These are phyloP conservation scores for Penicillium sp. DNA, from an alignment of 2,329 filamentous ascomycete species.

Conservation along the genomic window DNA sequence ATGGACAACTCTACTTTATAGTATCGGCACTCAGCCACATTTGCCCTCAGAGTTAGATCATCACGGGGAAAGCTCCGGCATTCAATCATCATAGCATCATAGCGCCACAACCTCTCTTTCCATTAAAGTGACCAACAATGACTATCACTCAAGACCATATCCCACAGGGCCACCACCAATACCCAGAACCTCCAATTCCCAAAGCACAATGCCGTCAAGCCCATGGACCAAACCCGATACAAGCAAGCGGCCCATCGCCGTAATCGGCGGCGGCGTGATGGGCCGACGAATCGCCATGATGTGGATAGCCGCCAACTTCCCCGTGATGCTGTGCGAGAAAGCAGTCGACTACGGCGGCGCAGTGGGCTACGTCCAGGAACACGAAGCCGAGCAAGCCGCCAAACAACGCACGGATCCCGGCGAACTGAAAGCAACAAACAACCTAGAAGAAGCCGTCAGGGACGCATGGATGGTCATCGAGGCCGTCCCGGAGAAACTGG, in stretches of 20 bases:
- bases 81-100: slow-evolving; percentile 12
- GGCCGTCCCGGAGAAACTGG: slow-evolving; percentile 14
- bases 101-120: neutral
- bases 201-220: slow-evolving; percentile 11
- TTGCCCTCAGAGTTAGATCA: slow-evolving; percentile 11
- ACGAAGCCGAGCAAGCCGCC: slow-evolving; percentile 11
- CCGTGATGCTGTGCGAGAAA: slow-evolving; percentile 16
- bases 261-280: slow-evolving; percentile 17
- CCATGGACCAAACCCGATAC: slow-evolving; percentile 17
- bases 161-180: neutral
- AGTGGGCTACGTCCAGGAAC: slow-evolving; percentile 11
- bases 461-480: slow-evolving; percentile 17
- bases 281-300: slow-evolving; percentile 20
- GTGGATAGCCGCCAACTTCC: slow-evolving; percentile 14
- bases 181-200: neutral
- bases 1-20: neutral
- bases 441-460: slow-evolving; percentile 7
- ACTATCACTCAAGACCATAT: neutral
- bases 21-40: slow-evolving; percentile 3
- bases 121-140: neutral
- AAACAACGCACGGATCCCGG: slow-evolving; percentile 12
- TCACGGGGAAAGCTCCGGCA: neutral
- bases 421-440: slow-evolving; percentile 6
- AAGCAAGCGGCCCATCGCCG: slow-evolving; percentile 16
- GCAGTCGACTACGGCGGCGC: slow-evolving; percentile 4